Base-by-base conservation (phyloP, 345 rosid species). In the rapeseed (Brassica napus) region DNA sequence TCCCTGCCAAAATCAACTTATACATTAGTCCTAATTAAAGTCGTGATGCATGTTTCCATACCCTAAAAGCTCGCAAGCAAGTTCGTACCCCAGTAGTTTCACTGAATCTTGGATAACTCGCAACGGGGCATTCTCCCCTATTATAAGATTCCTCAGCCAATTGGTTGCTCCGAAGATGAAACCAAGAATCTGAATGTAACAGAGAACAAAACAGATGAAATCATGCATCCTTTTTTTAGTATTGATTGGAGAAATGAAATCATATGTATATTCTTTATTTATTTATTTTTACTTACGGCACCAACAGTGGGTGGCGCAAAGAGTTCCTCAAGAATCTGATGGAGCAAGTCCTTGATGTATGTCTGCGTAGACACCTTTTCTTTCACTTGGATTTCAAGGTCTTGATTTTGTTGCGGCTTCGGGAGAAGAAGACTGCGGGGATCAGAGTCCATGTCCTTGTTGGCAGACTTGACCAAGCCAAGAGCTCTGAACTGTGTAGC, bases 261-360 rank as follows among this genome's bases (percentile, higher is more conserved):
- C 26, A 42, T 11, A 1, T 24, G 12, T 2, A 34, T 10, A 42
- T 42, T 42, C 1, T 39, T 42, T 42, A 9, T 42, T 10, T n/a
- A 1, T 4, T n/a, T 0, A 42, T 1, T 26, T 75, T 57, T n/a
- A 66, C 95, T 92, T 77, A 95, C 98, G 6, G 93, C 91, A 34
- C 84, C 92, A 10, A 91, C 70, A 3, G 99, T 93, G 28, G 99
- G 94, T 54, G 98, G 99, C 31, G 97, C 87, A 66, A 90, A 37
- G 49, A 95, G 86, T 85, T 90, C 98, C 82, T 95, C 89, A 65
- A 88, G 16, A 66, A 93, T 82, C 78, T 82, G 84, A 68, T 84
- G 89, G 73, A 93, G 83, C 77, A 87, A 57, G 57, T 82, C 91
- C 8, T 74, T 37, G 35, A 18, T 80, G 75, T 87, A 65, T 47